Evolutionary conservation across 1,284 basidiomycete genomes (phyloP).

Genomic region (Wolfiporia cocos): DNA sequence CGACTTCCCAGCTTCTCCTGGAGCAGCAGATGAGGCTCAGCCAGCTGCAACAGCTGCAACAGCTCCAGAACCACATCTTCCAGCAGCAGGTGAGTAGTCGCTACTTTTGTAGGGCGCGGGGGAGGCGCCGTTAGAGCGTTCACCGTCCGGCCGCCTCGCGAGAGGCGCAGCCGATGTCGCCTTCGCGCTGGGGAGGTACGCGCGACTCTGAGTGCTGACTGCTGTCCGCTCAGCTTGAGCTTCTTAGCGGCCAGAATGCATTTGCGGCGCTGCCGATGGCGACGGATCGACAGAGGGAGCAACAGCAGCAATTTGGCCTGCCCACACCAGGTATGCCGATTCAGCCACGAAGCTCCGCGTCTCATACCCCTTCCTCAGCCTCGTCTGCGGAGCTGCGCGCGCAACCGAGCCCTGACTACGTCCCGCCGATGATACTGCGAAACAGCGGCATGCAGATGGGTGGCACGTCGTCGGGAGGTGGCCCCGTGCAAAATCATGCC

Average conservation of each 20-base stretch:
- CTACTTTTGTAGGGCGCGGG: neutral
- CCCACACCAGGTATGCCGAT: conserved; percentile 63
- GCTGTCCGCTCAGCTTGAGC: conserved; percentile 46
- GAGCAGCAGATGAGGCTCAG: conserved; percentile 67
- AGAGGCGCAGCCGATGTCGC: no score
- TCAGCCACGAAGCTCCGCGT: conserved; percentile 3
- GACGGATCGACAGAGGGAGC: conserved; percentile 30
- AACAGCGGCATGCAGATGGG: no score
- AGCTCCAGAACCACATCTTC: conserved; percentile 76
- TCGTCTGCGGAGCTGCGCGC: conserved; percentile 63
- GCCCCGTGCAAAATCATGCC: conserved; percentile 11
- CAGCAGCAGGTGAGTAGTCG: conserved; percentile 63
- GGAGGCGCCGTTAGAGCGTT: no score
- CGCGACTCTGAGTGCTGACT: no score
- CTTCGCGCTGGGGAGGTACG: no score
- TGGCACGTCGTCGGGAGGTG: no score
- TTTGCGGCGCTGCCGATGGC: conserved; percentile 27
- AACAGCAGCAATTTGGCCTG: conserved; percentile 51
- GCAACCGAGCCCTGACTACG: conserved; percentile 50
- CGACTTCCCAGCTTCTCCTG: conserved; percentile 37
- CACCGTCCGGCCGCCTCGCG: no score
- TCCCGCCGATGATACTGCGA: conserved; percentile 56
- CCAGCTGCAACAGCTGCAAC: conserved; percentile 71
- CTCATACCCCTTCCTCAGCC: conserved; percentile 29
- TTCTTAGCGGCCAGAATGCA: conserved; percentile 52